Conservation (phyloP, 768 basidiomycete genomes). For the Lactarius hengduanensis region DNA sequence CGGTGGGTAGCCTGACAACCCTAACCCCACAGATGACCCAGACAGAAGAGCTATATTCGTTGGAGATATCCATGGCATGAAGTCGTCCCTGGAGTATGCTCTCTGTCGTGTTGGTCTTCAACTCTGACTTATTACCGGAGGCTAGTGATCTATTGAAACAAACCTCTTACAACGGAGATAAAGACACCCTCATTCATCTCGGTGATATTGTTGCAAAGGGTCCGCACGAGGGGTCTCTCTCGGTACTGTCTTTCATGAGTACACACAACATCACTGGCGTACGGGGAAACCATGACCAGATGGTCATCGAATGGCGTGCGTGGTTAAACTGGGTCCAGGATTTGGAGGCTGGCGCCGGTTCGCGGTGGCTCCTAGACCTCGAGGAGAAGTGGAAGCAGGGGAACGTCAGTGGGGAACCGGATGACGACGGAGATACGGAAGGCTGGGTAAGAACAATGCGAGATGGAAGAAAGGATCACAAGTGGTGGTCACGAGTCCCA, state of each 20-base stretch:
- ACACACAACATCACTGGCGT: slow-evolving; percentile 69
- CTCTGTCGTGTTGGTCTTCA: background rate
- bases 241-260: slow-evolving; percentile 64
- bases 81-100: slow-evolving; percentile 61
- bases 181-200: slow-evolving; percentile 74
- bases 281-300: slow-evolving; percentile 94
- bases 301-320: slow-evolving; percentile 81
- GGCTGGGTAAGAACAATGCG: slow-evolving; percentile 35
- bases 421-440: slow-evolving; percentile 39
- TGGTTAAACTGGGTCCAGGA: slow-evolving; percentile 80
- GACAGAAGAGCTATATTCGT: slow-evolving; percentile 65
- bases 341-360: slow-evolving; percentile 42
- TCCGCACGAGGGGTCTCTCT: slow-evolving; percentile 54
- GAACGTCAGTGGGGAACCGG: slow-evolving; percentile 30
- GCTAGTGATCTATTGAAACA: slow-evolving; percentile 60
- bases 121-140: slow-evolving; percentile 13
- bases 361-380: slow-evolving; percentile 54
- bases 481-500: slow-evolving; percentile 37
- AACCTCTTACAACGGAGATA: slow-evolving; percentile 54
- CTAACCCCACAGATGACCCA: slow-evolving; percentile 44
- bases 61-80: slow-evolving; percentile 90
- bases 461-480: slow-evolving; percentile 19
- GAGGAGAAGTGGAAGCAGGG: slow-evolving; percentile 43
- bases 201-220: slow-evolving; percentile 85
- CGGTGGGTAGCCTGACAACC: background rate